Conservation (phyloP, 75 land plant genomes). For the Larix kaempferi region DNA sequence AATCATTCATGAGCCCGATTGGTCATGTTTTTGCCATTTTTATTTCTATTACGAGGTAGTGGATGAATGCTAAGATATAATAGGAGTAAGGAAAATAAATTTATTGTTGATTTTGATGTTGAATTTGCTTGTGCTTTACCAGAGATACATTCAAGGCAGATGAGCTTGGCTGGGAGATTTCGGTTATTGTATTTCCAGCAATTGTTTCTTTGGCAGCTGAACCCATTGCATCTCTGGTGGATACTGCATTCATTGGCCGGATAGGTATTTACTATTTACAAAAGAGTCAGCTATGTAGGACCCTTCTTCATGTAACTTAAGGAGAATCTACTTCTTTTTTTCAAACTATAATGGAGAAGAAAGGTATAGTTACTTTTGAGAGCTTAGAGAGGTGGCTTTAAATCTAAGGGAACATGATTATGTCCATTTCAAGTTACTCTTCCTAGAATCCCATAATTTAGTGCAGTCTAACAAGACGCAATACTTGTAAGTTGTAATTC, state of each 20-base stretch:
- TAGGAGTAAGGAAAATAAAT: too few species aligned
- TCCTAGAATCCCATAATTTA: background rate
- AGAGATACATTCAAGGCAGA: background rate
- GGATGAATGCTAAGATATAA: too few species aligned
- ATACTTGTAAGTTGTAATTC: background rate
- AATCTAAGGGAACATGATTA: background rate
- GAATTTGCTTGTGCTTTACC: background rate
- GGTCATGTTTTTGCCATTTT: too few species aligned
- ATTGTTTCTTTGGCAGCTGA: constrained; percentile 75
- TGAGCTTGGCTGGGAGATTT: constrained; percentile 30
- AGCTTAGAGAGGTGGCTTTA: background rate
- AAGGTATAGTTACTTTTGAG: background rate
- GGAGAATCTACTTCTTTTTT: background rate
- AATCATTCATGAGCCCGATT: too few species aligned
- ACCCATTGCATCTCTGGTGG: constrained; percentile 74
- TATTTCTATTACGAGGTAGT: too few species aligned
- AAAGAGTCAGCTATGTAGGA: background rate
- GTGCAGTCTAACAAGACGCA: background rate
- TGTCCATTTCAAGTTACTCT: background rate
- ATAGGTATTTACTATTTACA: background rate
- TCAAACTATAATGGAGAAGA: background rate
- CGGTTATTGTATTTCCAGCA: constrained; percentile 67
- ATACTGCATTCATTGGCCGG: constrained; percentile 11
- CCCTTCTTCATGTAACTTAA: background rate
- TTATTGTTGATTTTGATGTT: too few species aligned